Evolutionary conservation across 2,329 filamentous ascomycete genomes (phyloP).

Genomic region (Hypoxylon sp.): DNA sequence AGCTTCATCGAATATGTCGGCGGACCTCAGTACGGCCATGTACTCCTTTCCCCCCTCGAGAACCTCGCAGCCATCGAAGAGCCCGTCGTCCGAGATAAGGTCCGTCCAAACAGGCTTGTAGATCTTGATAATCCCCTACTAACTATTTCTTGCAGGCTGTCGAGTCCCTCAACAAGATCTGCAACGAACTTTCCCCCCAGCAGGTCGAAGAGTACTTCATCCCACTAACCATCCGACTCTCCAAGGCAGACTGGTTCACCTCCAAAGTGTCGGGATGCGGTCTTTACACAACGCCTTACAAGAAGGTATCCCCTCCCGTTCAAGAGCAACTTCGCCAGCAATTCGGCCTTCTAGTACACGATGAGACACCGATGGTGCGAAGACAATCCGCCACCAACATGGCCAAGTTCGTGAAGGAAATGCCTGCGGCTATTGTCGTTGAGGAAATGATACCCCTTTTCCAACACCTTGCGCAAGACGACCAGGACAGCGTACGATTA

Average conservation of each 20-base stretch:
- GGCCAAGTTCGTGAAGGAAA: constrained; percentile 97
- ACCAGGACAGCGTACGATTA: constrained; percentile 96
- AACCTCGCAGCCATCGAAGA: constrained; percentile 99
- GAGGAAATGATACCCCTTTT: constrained; percentile 99
- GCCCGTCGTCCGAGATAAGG: constrained; percentile 97
- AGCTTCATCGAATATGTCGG: constrained; percentile 98
- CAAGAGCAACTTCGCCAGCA: constrained; percentile 94
- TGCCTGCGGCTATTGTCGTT: constrained; percentile 91
- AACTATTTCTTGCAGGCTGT: constrained; percentile 77
- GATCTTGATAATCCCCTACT: constrained; percentile 22
- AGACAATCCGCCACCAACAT: constrained; percentile 97
- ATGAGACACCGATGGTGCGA: constrained; percentile 99
- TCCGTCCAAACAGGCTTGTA: constrained; percentile 58
- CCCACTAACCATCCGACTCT: constrained; percentile 92
- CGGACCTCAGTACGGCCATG: constrained; percentile 92
- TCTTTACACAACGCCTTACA: constrained; percentile 93
- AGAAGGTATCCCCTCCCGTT: constrained; percentile 86
- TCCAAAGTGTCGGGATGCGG: constrained; percentile 99
- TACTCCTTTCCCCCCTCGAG: constrained; percentile 95
- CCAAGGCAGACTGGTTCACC: constrained; percentile 99
- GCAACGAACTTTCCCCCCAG: constrained; percentile 87
- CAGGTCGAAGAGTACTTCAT: constrained; percentile 99
- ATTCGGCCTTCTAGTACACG: constrained; percentile 93
- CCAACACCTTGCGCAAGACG: constrained; percentile 94
- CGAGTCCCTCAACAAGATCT: constrained; percentile 99